These are phyloP conservation scores for Luffa acutangula DNA, from an alignment of 306 rosid species.

Conservation along the genomic window DNA sequence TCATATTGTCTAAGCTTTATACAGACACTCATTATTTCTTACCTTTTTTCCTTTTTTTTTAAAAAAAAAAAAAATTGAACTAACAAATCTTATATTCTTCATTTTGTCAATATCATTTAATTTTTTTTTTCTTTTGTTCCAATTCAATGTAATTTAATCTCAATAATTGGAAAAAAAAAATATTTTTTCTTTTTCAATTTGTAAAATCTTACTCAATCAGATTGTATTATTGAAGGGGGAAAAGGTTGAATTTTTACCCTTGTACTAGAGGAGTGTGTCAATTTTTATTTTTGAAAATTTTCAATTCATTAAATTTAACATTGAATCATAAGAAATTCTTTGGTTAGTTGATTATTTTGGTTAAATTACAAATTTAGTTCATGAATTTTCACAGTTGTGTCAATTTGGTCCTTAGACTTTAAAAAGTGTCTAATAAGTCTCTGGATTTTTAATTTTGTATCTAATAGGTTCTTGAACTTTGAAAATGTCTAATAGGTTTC, in stretches of 20 bases:
- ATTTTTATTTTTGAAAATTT: background rate
- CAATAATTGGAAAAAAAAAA: conserved; percentile 1
- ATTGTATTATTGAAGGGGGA: background rate
- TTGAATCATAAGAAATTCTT: background rate
- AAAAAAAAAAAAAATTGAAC: conserved; percentile 5
- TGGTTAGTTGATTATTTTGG: background rate
- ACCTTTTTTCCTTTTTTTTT: conserved; percentile 6
- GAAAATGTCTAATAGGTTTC: no score
- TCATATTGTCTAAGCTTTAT: conserved; percentile 14
- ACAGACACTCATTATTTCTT: conserved; percentile 7
- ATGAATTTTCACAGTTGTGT: no score
- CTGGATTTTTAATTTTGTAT: no score
- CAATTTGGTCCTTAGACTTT: no score
- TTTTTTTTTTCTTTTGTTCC: background rate
- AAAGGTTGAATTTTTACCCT: background rate
- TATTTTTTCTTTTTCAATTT: background rate
- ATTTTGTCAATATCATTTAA: conserved; percentile 11
- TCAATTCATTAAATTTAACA: background rate
- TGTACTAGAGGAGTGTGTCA: background rate
- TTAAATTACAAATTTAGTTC: no score
- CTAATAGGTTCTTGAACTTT: no score
- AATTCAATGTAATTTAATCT: background rate
- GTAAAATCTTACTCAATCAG: background rate
- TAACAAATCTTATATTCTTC: conserved; percentile 28
- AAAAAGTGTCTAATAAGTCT: no score